Evolutionary conservation across 805 yeast genomes (phyloP).

Genomic region (Wickerhamiella galacta): DNA sequence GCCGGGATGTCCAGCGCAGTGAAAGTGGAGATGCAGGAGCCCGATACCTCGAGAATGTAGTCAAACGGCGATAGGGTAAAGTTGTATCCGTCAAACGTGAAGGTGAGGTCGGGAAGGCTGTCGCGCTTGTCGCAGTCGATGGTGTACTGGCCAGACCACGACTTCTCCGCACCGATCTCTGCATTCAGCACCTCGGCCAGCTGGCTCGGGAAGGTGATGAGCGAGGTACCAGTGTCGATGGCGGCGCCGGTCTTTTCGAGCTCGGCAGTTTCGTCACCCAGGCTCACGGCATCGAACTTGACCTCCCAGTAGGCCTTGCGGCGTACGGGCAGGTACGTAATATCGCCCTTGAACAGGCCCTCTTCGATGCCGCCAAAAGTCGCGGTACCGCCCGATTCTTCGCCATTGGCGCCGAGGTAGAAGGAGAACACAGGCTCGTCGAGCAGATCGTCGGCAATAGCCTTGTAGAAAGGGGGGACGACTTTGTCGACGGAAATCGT

Average conservation of each 20-base stretch:
- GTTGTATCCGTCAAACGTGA: constrained; percentile 78
- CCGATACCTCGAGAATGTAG: constrained; percentile 85
- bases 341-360: constrained; percentile 58
- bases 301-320: constrained; percentile 99
- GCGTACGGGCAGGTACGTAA: constrained; percentile 94
- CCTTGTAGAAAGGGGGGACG: constrained; percentile 90
- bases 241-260: constrained; percentile 84
- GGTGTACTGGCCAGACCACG: constrained; percentile 95
- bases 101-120: constrained; percentile 76
- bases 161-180: constrained; percentile 91
- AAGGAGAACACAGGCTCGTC: constrained; percentile 80
- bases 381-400: constrained; percentile 68
- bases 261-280: constrained; percentile 83
- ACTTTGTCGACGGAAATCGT: constrained; percentile 75
- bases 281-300: constrained; percentile 70
- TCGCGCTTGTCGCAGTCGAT: constrained; percentile 81
- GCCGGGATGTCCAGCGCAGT: constrained; percentile 96
- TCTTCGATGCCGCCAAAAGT: constrained; percentile 91
- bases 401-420: constrained; percentile 66
- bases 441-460: constrained; percentile 61
- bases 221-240: constrained; percentile 95
- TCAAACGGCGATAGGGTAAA: constrained; percentile 82
- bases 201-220: constrained; percentile 86
- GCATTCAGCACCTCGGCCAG: constrained; percentile 90
- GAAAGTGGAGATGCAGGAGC: constrained; percentile 90